Evolutionary conservation across 768 basidiomycete species (phyloP), one percentile per base, ranked within the genome.

Genomic region (Kwoniella europaea): DNA sequence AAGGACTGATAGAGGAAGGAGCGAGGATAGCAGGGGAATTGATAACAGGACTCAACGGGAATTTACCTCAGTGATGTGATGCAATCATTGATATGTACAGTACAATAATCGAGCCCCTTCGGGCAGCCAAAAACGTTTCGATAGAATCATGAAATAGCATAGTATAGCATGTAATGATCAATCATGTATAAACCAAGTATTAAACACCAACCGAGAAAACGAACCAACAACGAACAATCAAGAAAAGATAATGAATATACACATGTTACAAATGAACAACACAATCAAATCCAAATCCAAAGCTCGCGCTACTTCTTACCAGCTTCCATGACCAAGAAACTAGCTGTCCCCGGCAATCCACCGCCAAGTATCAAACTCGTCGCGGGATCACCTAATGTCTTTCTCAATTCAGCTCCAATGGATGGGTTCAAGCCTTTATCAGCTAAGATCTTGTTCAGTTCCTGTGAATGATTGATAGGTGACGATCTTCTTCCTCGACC

Each of bases 341-440:
- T 82, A 1, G 81, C 82, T 5, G 68, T 67, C 7, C 73, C 75
- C 6, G 77, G 76, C 18, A 71, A 63, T 2, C 75, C 73, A 2
- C 80, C 88, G 6, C 88, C 86, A 2, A 90, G 85, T 13, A 94
- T 88, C 80, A 95, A 88, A 56, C 90, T 90, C 52, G 90, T 88
- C 2, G 89, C 92, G 18, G 92, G 90, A 80, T 95, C 92, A 2
- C 95, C 95, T 27, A 96, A 86, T 22, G 94, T 93, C 85, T 91
- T 91, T 80, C 87, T 86, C 69, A 94, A 88, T 78, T 92, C 91
- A 3, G 86, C 78, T 0, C 88, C 87, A 4, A 90, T 76, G 24
- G 64, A 74, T 9, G 83, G 76, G 50, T 76, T 85, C 35, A 66
- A 60, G 4, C 87, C 88, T 73, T 90, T 86, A 72, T 88, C 87